Percentiles rank a stretch among this genome's conserved stretches.
phyloP scores from a whole-genome alignment of 164 flowering plant species.

The Cinnamomum chago region DNA sequence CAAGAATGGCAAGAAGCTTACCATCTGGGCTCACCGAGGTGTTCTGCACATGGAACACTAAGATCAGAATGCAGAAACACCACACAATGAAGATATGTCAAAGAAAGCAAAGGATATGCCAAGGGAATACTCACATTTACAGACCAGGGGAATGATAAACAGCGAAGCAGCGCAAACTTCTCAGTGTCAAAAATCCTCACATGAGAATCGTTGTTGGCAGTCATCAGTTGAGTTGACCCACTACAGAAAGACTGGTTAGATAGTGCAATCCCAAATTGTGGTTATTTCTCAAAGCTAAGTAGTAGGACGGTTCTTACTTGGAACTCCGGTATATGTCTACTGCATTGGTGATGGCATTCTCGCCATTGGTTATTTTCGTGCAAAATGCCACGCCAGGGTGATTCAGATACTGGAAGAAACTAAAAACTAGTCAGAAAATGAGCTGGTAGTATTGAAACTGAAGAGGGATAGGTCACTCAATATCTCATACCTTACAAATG shows the following conservation, averaged over 20 bases:
- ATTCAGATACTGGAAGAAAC: conserved; percentile 43
- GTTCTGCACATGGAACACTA: conserved; percentile 37
- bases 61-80: not conserved
- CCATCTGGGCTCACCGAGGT: conserved; percentile 80
- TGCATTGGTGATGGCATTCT: conserved; percentile 80
- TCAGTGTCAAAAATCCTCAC: conserved; percentile 66
- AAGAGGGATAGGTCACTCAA: not conserved
- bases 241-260: conserved; percentile 32
- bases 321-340: conserved; percentile 55
- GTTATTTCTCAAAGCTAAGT: not conserved
- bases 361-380: conserved; percentile 56
- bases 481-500: conserved; percentile 75
- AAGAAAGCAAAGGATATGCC: not conserved
- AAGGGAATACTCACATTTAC: conserved; percentile 58
- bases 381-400: conserved; percentile 68
- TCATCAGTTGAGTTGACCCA: conserved; percentile 55
- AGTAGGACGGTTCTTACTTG: conserved; percentile 31
- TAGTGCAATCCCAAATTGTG: not conserved
- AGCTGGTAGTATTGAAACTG: not conserved
- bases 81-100: not conserved
- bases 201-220: conserved; percentile 80
- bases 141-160: conserved; percentile 72
- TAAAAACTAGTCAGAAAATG: not conserved
- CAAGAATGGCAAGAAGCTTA: conserved; percentile 71
- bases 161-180: conserved; percentile 41